These are phyloP conservation scores for Inonotus hispidus DNA, from an alignment of 1,284 basidiomycete species.

Conservation along the genomic window DNA sequence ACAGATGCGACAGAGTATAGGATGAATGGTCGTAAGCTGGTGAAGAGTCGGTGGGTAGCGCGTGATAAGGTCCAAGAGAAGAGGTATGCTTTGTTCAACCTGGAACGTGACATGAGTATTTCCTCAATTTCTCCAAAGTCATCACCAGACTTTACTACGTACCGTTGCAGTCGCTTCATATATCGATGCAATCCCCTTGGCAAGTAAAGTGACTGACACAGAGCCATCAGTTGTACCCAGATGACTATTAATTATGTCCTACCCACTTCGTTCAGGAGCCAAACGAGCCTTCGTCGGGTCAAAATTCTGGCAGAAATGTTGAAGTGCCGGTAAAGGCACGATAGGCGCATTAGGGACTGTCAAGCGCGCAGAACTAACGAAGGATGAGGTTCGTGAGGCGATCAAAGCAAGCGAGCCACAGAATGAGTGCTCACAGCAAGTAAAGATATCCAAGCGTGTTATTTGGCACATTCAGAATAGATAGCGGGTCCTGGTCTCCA, in stretches of 20 bases:
- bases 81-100: conserved; percentile 47
- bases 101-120: conserved; percentile 20
- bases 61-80: conserved; percentile 52
- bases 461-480: conserved; percentile 43
- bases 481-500: conserved; percentile 45
- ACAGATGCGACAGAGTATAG: conserved; percentile 46
- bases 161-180: conserved; percentile 18
- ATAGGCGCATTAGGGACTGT: conserved; percentile 28
- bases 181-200: conserved; percentile 30
- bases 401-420: not conserved
- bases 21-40: conserved; percentile 65
- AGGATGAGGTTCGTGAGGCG: not conserved
- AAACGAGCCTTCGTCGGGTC: conserved; percentile 53
- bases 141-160: conserved; percentile 23
- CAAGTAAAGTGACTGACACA: conserved; percentile 30
- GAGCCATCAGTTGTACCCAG: not conserved
- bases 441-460: conserved; percentile 64
- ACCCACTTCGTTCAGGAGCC: conserved; percentile 59
- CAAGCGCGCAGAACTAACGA: conserved; percentile 44
- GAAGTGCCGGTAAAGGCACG: conserved; percentile 39
- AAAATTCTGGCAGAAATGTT: conserved; percentile 53
- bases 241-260: conserved; percentile 6
- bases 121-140: not conserved
- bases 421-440: conserved; percentile 51
- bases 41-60: conserved; percentile 53